Evolutionary conservation across 306 rosid species (phyloP), one percentile per base, ranked within the genome.

Genomic region (Sphenostylis stenocarpa): DNA sequence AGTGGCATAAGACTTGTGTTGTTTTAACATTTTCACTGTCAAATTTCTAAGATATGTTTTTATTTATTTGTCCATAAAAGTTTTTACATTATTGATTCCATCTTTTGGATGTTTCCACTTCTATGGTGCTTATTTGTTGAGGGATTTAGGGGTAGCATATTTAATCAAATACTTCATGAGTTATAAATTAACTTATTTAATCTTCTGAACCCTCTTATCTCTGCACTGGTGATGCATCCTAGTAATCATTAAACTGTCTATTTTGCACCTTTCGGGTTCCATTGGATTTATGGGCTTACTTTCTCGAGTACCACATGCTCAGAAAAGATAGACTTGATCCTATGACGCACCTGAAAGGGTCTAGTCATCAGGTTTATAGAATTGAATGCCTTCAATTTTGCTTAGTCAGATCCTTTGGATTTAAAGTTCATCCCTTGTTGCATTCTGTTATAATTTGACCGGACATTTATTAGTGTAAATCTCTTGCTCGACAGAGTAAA

Each of bases 371-470:
- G 68, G 55, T 17, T 24, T 66, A 61, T 43, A 29, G 52, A 75
- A 44, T 77, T 36, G 68, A 3, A 69, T 52, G 53, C 26, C 44
- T 75, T 62, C 64, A 47, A 53, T 71, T 28, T 56, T 77, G 70
- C 38, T 66, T 66, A 34, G 43, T 66, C 62, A 60, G 75, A 64
- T 51, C 24, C 79, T 53, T 73, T 61, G 20, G 63, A 43, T 48
- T 52, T 62, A 36, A 26, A 72, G 83, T 33, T 71, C 53, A 70
- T 64, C 47, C 43, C 9, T 26, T 66, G 72, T 51, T 67, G 56
- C 48, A 64, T 82, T 43, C 57, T 65, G 43, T 70, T 26, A 21
- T 62, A 29, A 58, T 52, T 79, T 81, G 26, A 17, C 41, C n/a
- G 78, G 70, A 63, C 72, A 67, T 63, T 39, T 52, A 47, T 7